Base-by-base conservation (phyloP, 2,329 filamentous ascomycete genomes). In the Rhinocladiella similis region DNA sequence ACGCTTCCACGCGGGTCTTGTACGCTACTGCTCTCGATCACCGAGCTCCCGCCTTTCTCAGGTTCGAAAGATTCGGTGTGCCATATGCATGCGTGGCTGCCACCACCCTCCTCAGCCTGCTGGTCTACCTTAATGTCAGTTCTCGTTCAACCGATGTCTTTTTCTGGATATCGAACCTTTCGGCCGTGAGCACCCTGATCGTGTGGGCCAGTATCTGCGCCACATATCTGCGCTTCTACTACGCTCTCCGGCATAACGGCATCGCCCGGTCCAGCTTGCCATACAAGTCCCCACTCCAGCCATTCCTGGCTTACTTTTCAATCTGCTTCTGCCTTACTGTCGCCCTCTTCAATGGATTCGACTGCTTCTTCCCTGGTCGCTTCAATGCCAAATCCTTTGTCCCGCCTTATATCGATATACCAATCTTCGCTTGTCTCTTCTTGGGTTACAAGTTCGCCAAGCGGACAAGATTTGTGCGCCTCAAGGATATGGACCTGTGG, bases 241-340 rank as follows among this genome's bases (percentile, higher is more conserved):
- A 68, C 6, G 77, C 88, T 86, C 20, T 86, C 87, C 42, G 80
- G 81, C 14, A 81, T 83, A 29, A 88, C 86, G 2, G 84, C 14
- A 48, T 57, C 18, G 22, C 22, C 13, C n/a, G 49, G 4, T 45
- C 22, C 3, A 54, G 25, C 5, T 16, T 54, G 20, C 51, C 57
- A n/a, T 60, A 43, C 54, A 57, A 56, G 38, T 51, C 54, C 2
- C 56, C 52, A 12, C 16, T 57, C 3, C 50, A 60, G 18, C 50
- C 57, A 18, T 57, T 50, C 43, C 22, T 54, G 38, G 57, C 57
- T 14, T 57, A 46, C 29, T 36, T 46, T 36, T 27, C 57, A 10
- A 14, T 58, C 16, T 39, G 33, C 36, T 61, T 53, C 33, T 61
- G 42, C 48, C 45, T 38, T n/a, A 50, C 48, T 22, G 43, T 61